Base-by-base conservation (phyloP, 228 moss, liverwort and hornwort species). In the Sphagnum fallax region DNA sequence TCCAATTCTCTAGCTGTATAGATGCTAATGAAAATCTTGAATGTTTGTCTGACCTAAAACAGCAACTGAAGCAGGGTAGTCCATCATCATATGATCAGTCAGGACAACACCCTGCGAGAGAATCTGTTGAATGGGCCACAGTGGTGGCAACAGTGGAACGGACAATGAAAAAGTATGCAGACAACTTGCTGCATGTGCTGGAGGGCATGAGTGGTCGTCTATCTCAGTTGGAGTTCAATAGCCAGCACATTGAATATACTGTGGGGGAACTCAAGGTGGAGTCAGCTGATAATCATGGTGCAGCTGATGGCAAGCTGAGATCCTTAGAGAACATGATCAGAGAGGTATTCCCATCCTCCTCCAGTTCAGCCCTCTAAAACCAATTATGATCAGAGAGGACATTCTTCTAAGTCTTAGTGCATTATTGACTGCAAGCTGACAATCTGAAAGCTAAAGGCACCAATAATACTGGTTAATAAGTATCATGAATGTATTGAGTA, bases 81-180 rank as follows among this genome's bases (percentile, higher is more conserved):
- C 70, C 82, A 66, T 50, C 75, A 82, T 68, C 78, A 70, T 16
- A 16, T 70, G 50, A 78, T 16, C 47, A 67, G 50, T 75, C 78
- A 52, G 73, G 70, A 71, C 82, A 82, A 52, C 70, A 73, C 66
- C 73, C 80, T 73, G 73, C 82, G 71, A 92, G 89, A 68, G 92
- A 92, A 52, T 85, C 80, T 48, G 78, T 92, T 57, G 92, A 92
- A 64, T 76, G 83, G 5, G 87, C 90, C 12, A 92, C 88, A 32
- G 86, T 88, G 61, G 32, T 32, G 32, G 83, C 86, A 74, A 89
- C 92, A 48, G 92, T 92, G 61, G 92, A 92, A 60, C 78, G 82
- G 59, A 92, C 84, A 59, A 92, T 92, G 92, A 92, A 92, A 76
- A 92, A 92, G 78, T 92, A 92, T 75, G 92, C 88, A 10, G 92